These are phyloP conservation scores for Aspergillus ochraceus DNA, from an alignment of 2,329 filamentous ascomycete genomes.

Conservation along the genomic window DNA sequence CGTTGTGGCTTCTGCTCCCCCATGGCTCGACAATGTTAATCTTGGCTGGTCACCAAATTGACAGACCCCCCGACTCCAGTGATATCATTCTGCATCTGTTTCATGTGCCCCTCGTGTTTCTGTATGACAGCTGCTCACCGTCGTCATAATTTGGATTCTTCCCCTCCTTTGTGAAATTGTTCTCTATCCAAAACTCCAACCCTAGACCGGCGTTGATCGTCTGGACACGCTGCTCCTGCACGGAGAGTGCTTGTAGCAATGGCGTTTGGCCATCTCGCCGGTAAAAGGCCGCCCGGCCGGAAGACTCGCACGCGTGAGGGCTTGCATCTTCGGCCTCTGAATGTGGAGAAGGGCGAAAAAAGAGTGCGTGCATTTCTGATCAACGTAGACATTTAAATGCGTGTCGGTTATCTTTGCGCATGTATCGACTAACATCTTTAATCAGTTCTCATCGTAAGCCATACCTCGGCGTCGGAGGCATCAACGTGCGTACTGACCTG, in stretches of 20 bases:
- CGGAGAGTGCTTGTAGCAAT: constrained; percentile 14
- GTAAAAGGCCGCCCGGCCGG: constrained; percentile 2
- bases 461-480: not conserved
- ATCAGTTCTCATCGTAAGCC: constrained; percentile 19
- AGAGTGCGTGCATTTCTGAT: constrained; percentile 31
- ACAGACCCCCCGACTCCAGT: constrained; percentile 10
- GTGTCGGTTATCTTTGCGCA: not conserved
- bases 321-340: constrained; percentile 30
- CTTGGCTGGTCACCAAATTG: constrained; percentile 5
- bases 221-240: not conserved
- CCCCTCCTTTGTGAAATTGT: not conserved
- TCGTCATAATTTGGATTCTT: constrained; percentile 3
- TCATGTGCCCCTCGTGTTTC: constrained; percentile 20
- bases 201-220: not conserved
- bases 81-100: constrained; percentile 17
- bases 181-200: not conserved
- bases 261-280: constrained; percentile 17
- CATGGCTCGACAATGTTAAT: constrained; percentile 8
- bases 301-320: constrained; percentile 20
- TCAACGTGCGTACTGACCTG: not conserved
- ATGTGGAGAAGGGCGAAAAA: constrained; percentile 32
- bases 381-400: not conserved
- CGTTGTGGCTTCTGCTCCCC: not conserved
- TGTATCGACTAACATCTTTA: constrained; percentile 9
- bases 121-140: constrained; percentile 4